Conservation (phyloP, 1,284 basidiomycete genomes). For the Rhodotorula sp. region DNA sequence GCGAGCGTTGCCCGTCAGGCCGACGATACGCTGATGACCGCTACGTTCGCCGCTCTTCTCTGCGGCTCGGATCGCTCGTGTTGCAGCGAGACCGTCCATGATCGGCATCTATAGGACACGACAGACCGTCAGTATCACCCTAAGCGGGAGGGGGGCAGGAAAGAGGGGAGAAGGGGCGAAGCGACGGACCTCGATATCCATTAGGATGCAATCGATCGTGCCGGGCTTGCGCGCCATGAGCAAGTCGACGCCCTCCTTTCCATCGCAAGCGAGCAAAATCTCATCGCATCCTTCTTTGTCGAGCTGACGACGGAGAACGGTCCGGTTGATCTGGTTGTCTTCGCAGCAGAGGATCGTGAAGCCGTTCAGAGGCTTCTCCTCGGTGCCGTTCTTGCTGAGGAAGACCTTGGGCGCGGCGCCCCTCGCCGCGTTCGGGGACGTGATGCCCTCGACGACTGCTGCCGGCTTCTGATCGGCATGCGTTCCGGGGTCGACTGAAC, state of each 20-base stretch:
- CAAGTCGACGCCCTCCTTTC: slow-evolving; percentile 26
- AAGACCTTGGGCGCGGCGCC: slow-evolving; percentile 14
- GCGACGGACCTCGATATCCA: slow-evolving; percentile 30
- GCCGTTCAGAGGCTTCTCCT: slow-evolving; percentile 6
- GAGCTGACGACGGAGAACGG: slow-evolving; percentile 27
- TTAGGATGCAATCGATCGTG: slow-evolving; percentile 23
- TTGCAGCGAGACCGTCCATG: slow-evolving; percentile 28
- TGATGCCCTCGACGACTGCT: slow-evolving; percentile 31
- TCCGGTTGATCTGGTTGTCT: slow-evolving; percentile 37
- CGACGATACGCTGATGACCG: slow-evolving; percentile 22
- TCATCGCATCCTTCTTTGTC: slow-evolving; percentile 20
- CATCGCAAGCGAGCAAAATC: slow-evolving; percentile 31
- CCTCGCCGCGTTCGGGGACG: slow-evolving; percentile 3
- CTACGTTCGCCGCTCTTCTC: slow-evolving; percentile 5
- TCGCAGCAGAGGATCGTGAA: slow-evolving; percentile 30
- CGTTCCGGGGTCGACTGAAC: slow-evolving; percentile 18
- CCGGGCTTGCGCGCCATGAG: not conserved
- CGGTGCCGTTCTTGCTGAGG: slow-evolving; percentile 8
- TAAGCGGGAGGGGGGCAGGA: not conserved
- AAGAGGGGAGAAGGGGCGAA: too few relatives aligned
- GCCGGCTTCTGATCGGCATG: slow-evolving; percentile 2
- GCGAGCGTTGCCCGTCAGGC: slow-evolving; percentile 33
- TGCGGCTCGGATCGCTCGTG: slow-evolving; percentile 20
- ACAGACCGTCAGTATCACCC: not conserved
- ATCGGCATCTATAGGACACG: slow-evolving; percentile 25